Base-by-base conservation (phyloP, 1,284 basidiomycete genomes). In the Heterobasidion irregulare region DNA sequence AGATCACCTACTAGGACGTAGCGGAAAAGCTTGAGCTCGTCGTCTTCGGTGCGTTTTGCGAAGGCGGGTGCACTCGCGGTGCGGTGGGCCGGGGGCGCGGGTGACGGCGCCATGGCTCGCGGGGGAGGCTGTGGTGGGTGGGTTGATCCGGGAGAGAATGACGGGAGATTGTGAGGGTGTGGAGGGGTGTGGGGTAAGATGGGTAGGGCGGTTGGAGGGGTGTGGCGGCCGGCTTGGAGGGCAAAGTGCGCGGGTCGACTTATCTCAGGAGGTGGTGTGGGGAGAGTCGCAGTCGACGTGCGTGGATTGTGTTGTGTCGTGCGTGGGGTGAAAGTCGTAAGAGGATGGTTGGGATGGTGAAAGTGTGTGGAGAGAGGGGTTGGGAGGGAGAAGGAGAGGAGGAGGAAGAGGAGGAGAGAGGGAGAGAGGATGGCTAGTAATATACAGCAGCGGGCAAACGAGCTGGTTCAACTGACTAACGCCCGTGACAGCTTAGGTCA, bases 1-100 rank as follows among this genome's bases (percentile, higher is more conserved):
- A 92, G 82, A 63, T 88, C 82, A 56, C 74, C 75, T 7, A 82
- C 80, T 58, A 91, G 81, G 58, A 91, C 77, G 64, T 90, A 92
- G 26, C 26, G 26, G 26, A 26, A 26, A 18, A 89, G 88, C 61
- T 74, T 78, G 49, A 82, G 71, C 60, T 87, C 85, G 54, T 86
- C 81, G 60, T 89, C 83, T 50, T 86, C 83, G 6, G 56, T 47
- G 47, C 57, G 57, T 41, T 50, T 58, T 19, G 35, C 53, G 8
- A 54, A 52, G n/a, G 53, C 7, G 2, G n/a, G 26, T 13, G 50
- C 26, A 47, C 57, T 57, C 6, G 57, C 9, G n/a, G 53, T 41
- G 50, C 52, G 57, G 47, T 56, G 44, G 26, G 46, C 12, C 18
- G 54, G 51, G n/a, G 59, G 50, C n/a, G 56, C 59, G 33, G 55